Evolutionary conservation across 192 early-diverging fungal genomes (phyloP), one percentile per base, ranked within the genome.

Genomic region (Podila minutissima): DNA sequence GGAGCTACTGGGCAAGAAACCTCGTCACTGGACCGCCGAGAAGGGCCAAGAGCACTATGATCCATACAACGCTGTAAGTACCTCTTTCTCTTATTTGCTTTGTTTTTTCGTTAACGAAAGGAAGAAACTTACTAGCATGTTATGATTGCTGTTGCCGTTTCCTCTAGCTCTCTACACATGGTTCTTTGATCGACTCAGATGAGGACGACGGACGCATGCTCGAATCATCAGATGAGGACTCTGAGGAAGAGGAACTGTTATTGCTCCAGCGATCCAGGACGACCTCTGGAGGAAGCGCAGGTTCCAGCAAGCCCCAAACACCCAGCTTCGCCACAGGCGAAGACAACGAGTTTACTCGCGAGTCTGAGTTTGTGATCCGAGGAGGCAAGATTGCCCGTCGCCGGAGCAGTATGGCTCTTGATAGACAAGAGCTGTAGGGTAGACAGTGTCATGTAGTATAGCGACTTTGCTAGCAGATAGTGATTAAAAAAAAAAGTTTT

Each of bases 351-450:
- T 72, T 81, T 46, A 62, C 65, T 24, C 70, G 58, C 10, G 77
- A 81, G 33, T 69, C 71, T 20, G 77, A 58, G 5, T 81, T 81
- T 69, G 77, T 81, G 61, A 81, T 81, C 33, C 65, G 77, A 24
- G 71, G 66, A 4, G 77, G 77, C 55, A 81, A 81, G 66, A 81
- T 81, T 69, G 77, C 77, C 26, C 65, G 77, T 38, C 77, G 77
- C 38, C 61, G 77, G 20, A 81, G 77, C 59, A 81, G 77, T 49
- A 73, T 81, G 66, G 77, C 62, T 19, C 58, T 81, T 10, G 77
- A 81, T 46, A 66, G 67, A 59, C 57, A 33, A 7, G 62, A 69
- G 67, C 64, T 66, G 11, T 66, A 69, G 57, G 22, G 13, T 24
- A 10, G 15, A 46, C 12, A 46, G 41, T 46, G 12, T 46, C 41